Base-by-base conservation (phyloP, 352 stramenopile genomes). In the Pythium phragmiticola region DNA sequence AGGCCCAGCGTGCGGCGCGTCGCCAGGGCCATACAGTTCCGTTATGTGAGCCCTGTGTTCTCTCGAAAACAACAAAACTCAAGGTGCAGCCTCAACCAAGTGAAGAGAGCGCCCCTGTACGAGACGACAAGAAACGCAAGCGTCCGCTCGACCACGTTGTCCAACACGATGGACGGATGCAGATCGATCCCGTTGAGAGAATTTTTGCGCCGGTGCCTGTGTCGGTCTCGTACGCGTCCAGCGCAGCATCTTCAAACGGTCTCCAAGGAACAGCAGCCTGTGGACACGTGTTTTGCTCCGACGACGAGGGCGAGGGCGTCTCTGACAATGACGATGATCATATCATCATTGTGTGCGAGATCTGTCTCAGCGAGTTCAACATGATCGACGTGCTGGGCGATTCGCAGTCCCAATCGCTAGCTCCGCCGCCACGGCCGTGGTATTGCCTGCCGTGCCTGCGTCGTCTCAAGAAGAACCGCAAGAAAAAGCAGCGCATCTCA, bases 401-500 rank as follows among this genome's bases (percentile, higher is more conserved):
- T 13, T 69, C 69, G 17, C 60, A 84, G 34, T 39, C 34, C 34
- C 34, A 9, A 23, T 60, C 57, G 14, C 68, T 58, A 41, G 57
- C 59, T 4, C 63, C 82, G 4, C 81, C 82, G 11, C 78, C 85
- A 52, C 75, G 82, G 9, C 86, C 82, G 6, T 94, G 86, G 86
- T 89, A 89, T 56, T 94, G 84, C 52, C 75, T 70, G 16, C 69
- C 70, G 7, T 94, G 86, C 41, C 56, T 92, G 1, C 73, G 78
- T 17, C 75, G 77, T 14, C 61, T 94, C 7, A 94, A 94, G 67
- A 78, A 84, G 26, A 88, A 84, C 26, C 71, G 86, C 12, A 94
- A 92, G 59, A 90, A 87, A 51, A 87, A 78, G 42, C 81, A 88
- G 55, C 79, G 84, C 0, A 89, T 92, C 28, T 92, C 84, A 3